Percentiles rank a stretch among this genome's conserved stretches.
These are phyloP conservation scores for Ascomycota sp. DNA, from an alignment of 2,329 filamentous ascomycete genomes.

Conservation along the genomic window DNA sequence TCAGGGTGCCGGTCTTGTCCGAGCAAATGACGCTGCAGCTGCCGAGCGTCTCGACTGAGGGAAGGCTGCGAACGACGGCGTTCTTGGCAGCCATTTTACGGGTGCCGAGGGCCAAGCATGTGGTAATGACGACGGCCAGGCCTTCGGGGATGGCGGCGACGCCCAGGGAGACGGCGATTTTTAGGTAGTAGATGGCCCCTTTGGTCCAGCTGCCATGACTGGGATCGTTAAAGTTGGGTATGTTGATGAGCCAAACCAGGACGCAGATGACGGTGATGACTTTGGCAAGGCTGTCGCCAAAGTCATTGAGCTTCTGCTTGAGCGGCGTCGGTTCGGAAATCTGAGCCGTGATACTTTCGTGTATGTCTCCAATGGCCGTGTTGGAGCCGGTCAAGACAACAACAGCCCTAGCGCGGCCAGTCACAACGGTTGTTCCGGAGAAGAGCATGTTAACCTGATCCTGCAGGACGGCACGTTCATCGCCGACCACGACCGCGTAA, in stretches of 20 bases:
- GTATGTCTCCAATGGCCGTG: conserved; percentile 94
- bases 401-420: conserved; percentile 72
- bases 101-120: conserved; percentile 83
- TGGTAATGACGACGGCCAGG: conserved; percentile 95
- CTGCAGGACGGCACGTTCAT: conserved; percentile 77
- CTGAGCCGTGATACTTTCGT: conserved; percentile 93
- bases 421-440: conserved; percentile 92
- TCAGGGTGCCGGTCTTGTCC: conserved; percentile 94
- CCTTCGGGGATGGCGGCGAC: conserved; percentile 96
- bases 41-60: conserved; percentile 89
- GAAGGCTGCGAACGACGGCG: conserved; percentile 83
- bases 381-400: conserved; percentile 74
- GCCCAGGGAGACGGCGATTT: conserved; percentile 94
- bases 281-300: conserved; percentile 87
- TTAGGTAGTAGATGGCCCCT: conserved; percentile 96
- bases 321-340: conserved; percentile 92
- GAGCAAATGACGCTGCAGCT: conserved; percentile 99
- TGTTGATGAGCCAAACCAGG: conserved; percentile 94
- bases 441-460: conserved; percentile 97
- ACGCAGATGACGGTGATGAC: conserved; percentile 95
- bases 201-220: conserved; percentile 85
- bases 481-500: conserved; percentile 38
- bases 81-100: conserved; percentile 98
- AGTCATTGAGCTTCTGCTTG: conserved; percentile 97
- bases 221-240: conserved; percentile 87